Base-by-base conservation (phyloP, 192 early-diverging fungal species). In the Rhizophagus sp. region DNA sequence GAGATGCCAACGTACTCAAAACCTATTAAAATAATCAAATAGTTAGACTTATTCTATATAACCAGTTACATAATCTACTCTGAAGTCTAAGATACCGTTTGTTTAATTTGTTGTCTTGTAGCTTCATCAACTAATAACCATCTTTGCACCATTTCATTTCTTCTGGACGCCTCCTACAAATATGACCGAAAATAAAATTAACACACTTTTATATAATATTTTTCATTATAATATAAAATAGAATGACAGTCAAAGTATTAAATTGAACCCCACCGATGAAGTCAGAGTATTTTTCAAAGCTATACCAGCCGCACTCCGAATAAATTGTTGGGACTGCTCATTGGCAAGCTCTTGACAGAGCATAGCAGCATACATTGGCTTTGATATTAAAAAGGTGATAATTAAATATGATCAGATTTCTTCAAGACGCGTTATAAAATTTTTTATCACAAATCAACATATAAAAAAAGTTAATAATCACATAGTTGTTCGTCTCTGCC, bases 231-330 rank as follows among this genome's bases (percentile, higher is more conserved):
- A 61, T 75, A 62, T n/a, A 70, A 24, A 50, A 52, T 34, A 5
- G 47, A 24, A 57, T 62, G 17, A 30, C 67, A 65, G 69, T 64
- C 68, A 65, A 44, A 61, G 34, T 27, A 49, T 36, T 70, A 77
- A 77, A 36, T 44, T 65, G 44, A 39, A 76, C 19, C 57, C 74
- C 49, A 74, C 62, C 12, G 33, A 79, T 88, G 96, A 93, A 10
- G 89, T 87, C 77, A 99, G 84, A 63, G 94, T 86, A 85, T 99
- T 99, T 90, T 99, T 99, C 79, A 99, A 85, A 62, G 93, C 92
- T 75, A 99, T 84, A 85, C 95, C 98, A 41, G 97, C 96, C 24
- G 93, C 90, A 41, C 86, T 86, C 79, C 97, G 92, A 84, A 95
- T 92, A 39, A 85, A 74, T 17, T 87, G 79, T 50, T 86, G 83